phyloP scores from a whole-genome alignment of 495 filamentous ascomycete genomes.

The Neurospora sp. region DNA sequence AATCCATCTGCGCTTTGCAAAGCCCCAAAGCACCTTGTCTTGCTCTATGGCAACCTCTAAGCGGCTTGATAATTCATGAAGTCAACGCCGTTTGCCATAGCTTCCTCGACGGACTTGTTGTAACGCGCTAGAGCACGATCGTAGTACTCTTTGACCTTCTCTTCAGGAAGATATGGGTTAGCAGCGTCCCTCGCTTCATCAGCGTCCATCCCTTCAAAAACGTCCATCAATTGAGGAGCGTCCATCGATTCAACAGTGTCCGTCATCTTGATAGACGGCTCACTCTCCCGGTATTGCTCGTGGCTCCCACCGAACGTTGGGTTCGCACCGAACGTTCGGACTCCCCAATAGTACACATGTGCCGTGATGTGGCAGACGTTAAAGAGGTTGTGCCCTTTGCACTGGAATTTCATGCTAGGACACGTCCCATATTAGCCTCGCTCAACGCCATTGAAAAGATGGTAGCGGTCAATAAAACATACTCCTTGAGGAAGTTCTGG shows the following conservation, averaged over 20 bases:
- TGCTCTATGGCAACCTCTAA: neutral
- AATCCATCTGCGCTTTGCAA: neutral
- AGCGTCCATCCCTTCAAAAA: neutral
- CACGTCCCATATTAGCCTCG: neutral
- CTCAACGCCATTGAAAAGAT: neutral
- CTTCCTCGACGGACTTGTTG: neutral
- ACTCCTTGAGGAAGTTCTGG: neutral
- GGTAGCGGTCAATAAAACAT: neutral
- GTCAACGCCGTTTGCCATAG: neutral
- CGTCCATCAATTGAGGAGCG: neutral
- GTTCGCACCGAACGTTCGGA: neutral
- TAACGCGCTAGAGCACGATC: neutral
- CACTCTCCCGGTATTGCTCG: neutral
- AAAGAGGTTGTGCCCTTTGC: neutral
- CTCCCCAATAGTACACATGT: neutral
- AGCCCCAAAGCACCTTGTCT: neutral
- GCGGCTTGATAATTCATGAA: neutral
- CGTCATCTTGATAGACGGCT: neutral
- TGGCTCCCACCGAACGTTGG: rapidly evolving
- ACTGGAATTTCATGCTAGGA: neutral
- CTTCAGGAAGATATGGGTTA: neutral
- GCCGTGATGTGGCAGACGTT: neutral
- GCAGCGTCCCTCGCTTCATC: neutral
- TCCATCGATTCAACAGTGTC: neutral
- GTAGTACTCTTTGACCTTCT: neutral